Evolutionary conservation across 306 rosid genomes (phyloP).

Genomic region (Gastrolobium villosum): DNA sequence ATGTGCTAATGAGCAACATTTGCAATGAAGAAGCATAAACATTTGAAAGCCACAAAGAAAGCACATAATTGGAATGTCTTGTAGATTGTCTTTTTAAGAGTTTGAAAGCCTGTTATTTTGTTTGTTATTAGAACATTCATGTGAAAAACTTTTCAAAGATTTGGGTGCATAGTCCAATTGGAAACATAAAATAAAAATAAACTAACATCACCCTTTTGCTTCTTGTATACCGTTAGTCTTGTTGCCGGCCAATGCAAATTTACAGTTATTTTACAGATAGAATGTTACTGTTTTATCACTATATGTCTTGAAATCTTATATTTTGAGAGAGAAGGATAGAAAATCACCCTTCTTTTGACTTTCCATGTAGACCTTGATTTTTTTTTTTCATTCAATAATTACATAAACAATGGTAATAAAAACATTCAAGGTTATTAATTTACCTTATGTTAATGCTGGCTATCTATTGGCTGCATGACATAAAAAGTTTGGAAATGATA

Average conservation of each 20-base stretch:
- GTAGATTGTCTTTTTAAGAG: not conserved
- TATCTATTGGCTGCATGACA: no score
- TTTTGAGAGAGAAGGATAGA: not conserved
- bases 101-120: slow-evolving; percentile 8
- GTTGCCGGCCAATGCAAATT: slow-evolving; percentile 53
- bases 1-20: not conserved
- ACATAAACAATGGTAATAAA: no score
- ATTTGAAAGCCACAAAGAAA: slow-evolving; percentile 30
- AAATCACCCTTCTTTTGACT: not conserved
- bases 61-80: slow-evolving; percentile 39
- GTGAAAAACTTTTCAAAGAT: slow-evolving; percentile 21
- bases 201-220: slow-evolving; percentile 4
- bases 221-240: slow-evolving; percentile 8
- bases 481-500: no score
- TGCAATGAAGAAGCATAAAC: slow-evolving; percentile 23
- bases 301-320: not conserved
- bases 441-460: no score
- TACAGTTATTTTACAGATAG: not conserved
- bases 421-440: no score
- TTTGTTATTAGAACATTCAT: slow-evolving; percentile 22
- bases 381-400: no score
- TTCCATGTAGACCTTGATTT: no score
- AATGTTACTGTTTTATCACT: no score
- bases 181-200: slow-evolving; percentile 39
- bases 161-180: slow-evolving; percentile 44